Conservation (phyloP, 208 protist genomes). For the Naegleria fowleri region DNA sequence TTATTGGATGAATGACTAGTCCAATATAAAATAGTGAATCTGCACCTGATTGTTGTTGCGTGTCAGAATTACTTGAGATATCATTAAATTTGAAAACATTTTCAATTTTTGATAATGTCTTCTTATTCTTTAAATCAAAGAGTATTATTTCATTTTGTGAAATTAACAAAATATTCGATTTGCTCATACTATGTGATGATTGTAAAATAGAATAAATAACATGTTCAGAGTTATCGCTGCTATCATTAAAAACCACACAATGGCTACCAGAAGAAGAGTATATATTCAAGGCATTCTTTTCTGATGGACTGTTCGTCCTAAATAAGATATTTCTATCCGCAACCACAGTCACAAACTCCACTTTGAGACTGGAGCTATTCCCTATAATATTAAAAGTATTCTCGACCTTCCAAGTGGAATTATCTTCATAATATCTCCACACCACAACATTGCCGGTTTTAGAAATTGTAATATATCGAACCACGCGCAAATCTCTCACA, state of each 20-base stretch:
- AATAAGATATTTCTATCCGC: background rate
- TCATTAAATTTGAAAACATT: background rate
- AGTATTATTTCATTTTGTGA: background rate
- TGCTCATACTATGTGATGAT: background rate
- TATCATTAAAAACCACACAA: background rate
- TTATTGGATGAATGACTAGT: background rate
- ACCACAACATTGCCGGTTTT: background rate
- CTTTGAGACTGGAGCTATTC: background rate
- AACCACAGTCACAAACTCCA: background rate
- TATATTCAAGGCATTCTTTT: background rate
- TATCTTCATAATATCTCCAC: background rate
- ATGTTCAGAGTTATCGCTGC: background rate
- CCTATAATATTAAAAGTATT: background rate
- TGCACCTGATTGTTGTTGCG: background rate
- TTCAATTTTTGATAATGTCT: background rate
- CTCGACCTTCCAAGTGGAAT: background rate
- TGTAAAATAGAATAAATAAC: background rate
- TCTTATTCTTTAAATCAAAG: background rate
- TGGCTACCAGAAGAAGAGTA: background rate
- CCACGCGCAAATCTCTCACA: background rate
- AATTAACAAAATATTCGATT: background rate
- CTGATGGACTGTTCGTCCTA: background rate
- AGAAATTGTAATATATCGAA: background rate
- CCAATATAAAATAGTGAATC: background rate
- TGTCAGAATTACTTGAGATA: too few relatives aligned